Percentiles rank a stretch among this genome's conserved stretches.
phyloP scores from a whole-genome alignment of 345 rosid genomes.

The Diplotaxis tenuifolia region DNA sequence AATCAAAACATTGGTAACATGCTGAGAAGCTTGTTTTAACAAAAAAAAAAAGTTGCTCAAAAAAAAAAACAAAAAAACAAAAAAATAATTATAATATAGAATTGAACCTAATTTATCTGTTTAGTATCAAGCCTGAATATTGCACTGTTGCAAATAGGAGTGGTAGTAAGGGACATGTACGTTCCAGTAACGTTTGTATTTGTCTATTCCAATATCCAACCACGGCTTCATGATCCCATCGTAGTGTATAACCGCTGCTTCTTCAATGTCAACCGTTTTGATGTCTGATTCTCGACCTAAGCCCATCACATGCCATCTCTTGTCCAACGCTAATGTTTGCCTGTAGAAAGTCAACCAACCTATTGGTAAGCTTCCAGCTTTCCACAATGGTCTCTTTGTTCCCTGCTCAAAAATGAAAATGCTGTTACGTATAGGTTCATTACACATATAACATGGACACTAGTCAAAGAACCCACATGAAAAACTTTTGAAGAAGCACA shows the following conservation, averaged over 20 bases:
- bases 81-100: not conserved
- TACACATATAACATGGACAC: not conserved
- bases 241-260: conserved; percentile 81
- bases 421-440: not conserved
- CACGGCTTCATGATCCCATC: conserved; percentile 95
- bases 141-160: conserved; percentile 61
- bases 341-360: conserved; percentile 88
- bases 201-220: conserved; percentile 74
- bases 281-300: conserved; percentile 69
- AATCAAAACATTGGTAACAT: conserved; percentile 38
- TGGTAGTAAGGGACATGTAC: conserved; percentile 50
- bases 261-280: conserved; percentile 47
- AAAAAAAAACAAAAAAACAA: too few species aligned
- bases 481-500: not conserved
- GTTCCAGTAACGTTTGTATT: conserved; percentile 77
- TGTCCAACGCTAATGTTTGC: conserved; percentile 65
- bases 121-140: conserved; percentile 50
- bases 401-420: conserved; percentile 47
- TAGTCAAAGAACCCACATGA: not conserved
- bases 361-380: conserved; percentile 77
- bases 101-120: conserved; percentile 24
- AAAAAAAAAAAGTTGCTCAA: not conserved
- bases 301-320: conserved; percentile 75
- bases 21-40: conserved; percentile 25
- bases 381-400: conserved; percentile 60